Conservation (phyloP, 1,284 basidiomycete genomes). For the Taiwanofungus camphoratus region DNA sequence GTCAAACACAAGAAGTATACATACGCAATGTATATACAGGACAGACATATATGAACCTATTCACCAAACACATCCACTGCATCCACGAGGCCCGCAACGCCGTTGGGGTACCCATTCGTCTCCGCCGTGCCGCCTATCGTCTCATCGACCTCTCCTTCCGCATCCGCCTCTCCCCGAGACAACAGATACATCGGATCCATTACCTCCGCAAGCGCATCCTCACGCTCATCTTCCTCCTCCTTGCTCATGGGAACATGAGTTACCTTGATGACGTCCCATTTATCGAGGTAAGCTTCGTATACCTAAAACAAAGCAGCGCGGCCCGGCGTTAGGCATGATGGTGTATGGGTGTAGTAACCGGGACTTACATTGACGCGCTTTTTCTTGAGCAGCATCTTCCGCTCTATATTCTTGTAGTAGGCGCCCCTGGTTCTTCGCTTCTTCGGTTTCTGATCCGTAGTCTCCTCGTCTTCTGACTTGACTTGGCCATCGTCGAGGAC, state of each 20-base stretch:
- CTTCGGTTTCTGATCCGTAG: slow-evolving; percentile 26
- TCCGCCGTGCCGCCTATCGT: slow-evolving; percentile 13
- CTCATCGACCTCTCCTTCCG: slow-evolving; percentile 36
- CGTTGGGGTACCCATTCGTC: slow-evolving; percentile 16
- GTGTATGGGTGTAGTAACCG: background rate
- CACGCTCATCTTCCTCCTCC: slow-evolving; percentile 48
- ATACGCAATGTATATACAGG: too few relatives aligned
- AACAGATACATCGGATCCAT: slow-evolving; percentile 46
- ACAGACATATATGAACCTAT: too few relatives aligned
- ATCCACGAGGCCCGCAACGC: slow-evolving; percentile 12
- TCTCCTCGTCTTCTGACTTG: slow-evolving; percentile 27
- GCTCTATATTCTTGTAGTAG: slow-evolving; percentile 84
- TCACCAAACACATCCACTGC: slow-evolving; percentile 24
- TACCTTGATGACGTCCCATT: slow-evolving; percentile 73
- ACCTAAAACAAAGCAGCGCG: slow-evolving; percentile 32
- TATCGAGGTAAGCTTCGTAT: slow-evolving; percentile 64
- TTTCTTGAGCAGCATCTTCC: slow-evolving; percentile 83
- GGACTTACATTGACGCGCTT: slow-evolving; percentile 68
- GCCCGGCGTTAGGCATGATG: background rate
- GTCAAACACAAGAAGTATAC: too few relatives aligned
- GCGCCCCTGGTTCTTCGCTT: slow-evolving; percentile 45
- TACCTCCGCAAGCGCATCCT: slow-evolving; percentile 48
- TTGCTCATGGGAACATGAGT: slow-evolving; percentile 46
- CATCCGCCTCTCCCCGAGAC: slow-evolving; percentile 34
- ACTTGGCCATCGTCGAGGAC: slow-evolving; percentile 63